Conservation (phyloP, 768 basidiomycete genomes). For the Vishniacozyma victoriae region DNA sequence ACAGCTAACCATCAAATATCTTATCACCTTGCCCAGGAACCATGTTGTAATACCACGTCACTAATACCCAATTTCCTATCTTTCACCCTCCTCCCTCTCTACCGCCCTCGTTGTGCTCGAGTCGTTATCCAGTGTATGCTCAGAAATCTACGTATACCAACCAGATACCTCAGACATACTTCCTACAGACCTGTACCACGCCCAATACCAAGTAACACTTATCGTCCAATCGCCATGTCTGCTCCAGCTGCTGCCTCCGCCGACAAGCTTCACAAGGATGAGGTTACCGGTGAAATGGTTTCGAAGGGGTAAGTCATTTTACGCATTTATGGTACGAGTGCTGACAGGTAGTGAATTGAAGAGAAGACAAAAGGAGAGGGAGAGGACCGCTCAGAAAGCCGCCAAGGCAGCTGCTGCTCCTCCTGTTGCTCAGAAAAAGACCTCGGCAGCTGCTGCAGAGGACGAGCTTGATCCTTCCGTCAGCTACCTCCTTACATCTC, state of each 20-base stretch:
- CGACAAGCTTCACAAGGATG: slow-evolving; percentile 49
- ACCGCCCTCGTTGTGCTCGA: too few species aligned
- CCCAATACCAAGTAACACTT: not conserved
- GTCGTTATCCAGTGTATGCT: too few species aligned
- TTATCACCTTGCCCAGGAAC: too few species aligned
- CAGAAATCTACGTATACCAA: slow-evolving; percentile 1
- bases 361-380: slow-evolving; percentile 79
- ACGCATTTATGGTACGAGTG: slow-evolving; percentile 4
- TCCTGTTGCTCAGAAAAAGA: slow-evolving; percentile 39
- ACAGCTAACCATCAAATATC: too few species aligned
- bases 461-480: slow-evolving; percentile 89
- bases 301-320: slow-evolving; percentile 71
- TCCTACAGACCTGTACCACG: not conserved
- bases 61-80: too few species aligned
- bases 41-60: too few species aligned
- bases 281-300: slow-evolving; percentile 87
- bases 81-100: too few species aligned
- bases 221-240: slow-evolving; percentile 35
- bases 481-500: slow-evolving; percentile 39
- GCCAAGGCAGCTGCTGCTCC: slow-evolving; percentile 54
- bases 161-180: not conserved
- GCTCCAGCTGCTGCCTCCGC: slow-evolving; percentile 28
- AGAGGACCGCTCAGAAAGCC: slow-evolving; percentile 67
- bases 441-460: slow-evolving; percentile 52
- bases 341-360: slow-evolving; percentile 73